Conservation (phyloP, 1,284 basidiomycete genomes). For the Afroboletus lepidellus region DNA sequence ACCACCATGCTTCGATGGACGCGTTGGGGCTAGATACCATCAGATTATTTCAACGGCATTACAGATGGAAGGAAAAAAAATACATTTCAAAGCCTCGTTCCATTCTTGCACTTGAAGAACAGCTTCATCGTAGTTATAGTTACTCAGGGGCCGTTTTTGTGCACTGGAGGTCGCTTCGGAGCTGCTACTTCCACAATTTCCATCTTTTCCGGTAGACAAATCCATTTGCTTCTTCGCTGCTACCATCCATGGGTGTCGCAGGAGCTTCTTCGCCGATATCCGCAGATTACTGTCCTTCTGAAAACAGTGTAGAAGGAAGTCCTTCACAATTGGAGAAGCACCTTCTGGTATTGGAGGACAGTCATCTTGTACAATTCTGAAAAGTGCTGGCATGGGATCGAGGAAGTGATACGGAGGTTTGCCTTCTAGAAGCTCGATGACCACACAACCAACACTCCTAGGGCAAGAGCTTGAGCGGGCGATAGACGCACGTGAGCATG, state of each 20-base stretch:
- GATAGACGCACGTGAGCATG: background rate
- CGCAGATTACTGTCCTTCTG: conserved; percentile 96
- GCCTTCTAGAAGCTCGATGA: conserved; percentile 94
- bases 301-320: conserved; percentile 96
- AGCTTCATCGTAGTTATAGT: conserved; percentile 90
- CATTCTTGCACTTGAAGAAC: conserved; percentile 96
- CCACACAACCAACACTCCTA: conserved; percentile 93
- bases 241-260: conserved; percentile 95
- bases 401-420: conserved; percentile 95
- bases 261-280: conserved; percentile 89
- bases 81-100: conserved; percentile 95
- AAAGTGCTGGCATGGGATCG: conserved; percentile 97
- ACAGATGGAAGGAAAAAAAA: conserved; percentile 4
- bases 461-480: conserved; percentile 13
- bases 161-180: conserved; percentile 32
- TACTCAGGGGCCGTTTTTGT: conserved; percentile 58
- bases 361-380: conserved; percentile 97
- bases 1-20: conserved; percentile 61
- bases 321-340: conserved; percentile 90
- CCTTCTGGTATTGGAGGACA: conserved; percentile 94
- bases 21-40: conserved; percentile 48
- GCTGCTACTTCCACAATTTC: conserved; percentile 27
- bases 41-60: conserved; percentile 23
- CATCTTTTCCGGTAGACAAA: conserved; percentile 41
- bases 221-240: conserved; percentile 76